These are phyloP conservation scores for Rheum nobile DNA, from an alignment of 148 eudicot species.

Conservation along the genomic window DNA sequence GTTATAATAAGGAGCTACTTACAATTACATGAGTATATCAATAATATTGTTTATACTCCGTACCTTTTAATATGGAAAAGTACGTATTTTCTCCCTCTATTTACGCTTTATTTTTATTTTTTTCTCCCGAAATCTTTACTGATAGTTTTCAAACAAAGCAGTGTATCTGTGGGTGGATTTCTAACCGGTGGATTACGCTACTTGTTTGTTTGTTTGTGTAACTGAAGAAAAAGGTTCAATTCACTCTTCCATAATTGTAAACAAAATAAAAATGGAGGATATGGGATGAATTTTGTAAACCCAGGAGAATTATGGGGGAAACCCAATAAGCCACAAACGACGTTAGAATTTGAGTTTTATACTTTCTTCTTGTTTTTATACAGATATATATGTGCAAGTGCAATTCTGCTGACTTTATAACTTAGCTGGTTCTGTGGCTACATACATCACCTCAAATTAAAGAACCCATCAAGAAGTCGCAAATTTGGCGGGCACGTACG, in stretches of 20 bases:
- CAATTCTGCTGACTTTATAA: neutral
- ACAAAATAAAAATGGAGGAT: neutral
- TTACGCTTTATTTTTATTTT: neutral
- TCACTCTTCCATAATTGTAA: neutral
- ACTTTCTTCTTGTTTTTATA: too few species aligned
- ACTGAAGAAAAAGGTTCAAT: neutral
- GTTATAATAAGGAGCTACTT: too few species aligned
- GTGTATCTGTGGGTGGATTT: neutral
- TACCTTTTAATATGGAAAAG: too few species aligned
- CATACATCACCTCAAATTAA: neutral
- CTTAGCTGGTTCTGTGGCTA: neutral
- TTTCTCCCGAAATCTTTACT: neutral
- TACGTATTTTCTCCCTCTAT: neutral
- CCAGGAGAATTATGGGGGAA: neutral
- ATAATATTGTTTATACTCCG: too few species aligned
- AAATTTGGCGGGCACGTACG: neutral
- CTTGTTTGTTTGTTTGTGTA: neutral
- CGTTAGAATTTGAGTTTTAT: neutral
- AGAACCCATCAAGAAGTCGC: neutral
- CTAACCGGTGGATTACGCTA: neutral
- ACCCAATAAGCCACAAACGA: neutral
- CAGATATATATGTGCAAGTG: neutral
- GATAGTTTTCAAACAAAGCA: neutral
- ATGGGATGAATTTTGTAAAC: neutral
- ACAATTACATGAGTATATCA: too few species aligned